Evolutionary conservation across 2,329 filamentous ascomycete genomes (phyloP).

Genomic region (Gnomoniopsis sp.): DNA sequence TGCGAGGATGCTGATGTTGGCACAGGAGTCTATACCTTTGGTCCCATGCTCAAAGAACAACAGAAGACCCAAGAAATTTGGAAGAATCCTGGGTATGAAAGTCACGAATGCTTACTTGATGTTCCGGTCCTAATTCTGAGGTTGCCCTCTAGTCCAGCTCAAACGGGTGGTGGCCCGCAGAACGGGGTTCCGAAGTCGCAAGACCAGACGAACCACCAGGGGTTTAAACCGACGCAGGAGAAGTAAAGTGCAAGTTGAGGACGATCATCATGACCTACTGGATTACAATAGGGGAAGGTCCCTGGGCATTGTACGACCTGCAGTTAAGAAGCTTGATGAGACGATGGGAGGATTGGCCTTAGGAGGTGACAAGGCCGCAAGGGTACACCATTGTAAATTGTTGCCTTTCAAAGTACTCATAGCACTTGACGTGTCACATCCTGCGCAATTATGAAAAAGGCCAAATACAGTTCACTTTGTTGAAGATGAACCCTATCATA

Average conservation of each 20-base stretch:
- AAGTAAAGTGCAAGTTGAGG: not conserved
- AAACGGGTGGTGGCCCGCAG: not conserved
- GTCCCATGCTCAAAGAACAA: constrained; percentile 22
- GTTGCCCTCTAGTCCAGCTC: not conserved
- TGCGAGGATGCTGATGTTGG: constrained; percentile 15
- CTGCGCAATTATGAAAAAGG: too few species aligned
- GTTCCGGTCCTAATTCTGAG: constrained; percentile 1
- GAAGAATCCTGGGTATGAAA: constrained; percentile 6
- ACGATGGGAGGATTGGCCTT: too few species aligned
- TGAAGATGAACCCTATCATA: too few species aligned
- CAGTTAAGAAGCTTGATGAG: too few species aligned
- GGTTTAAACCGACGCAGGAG: not conserved
- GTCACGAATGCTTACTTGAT: not conserved
- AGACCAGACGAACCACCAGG: not conserved
- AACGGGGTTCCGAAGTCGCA: not conserved
- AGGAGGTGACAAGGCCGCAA: too few species aligned
- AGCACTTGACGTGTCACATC: too few species aligned
- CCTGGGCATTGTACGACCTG: too few species aligned
- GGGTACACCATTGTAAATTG: too few species aligned
- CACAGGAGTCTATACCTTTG: constrained; percentile 25
- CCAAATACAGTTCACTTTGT: too few species aligned
- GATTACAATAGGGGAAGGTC: too few species aligned
- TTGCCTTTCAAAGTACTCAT: too few species aligned
- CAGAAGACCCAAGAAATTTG: constrained; percentile 3
- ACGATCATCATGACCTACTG: too few species aligned